Percentiles rank a stretch among this genome's conserved stretches.
phyloP scores from a whole-genome alignment of 179 eudicot genomes.

The Spergularia azorica region DNA sequence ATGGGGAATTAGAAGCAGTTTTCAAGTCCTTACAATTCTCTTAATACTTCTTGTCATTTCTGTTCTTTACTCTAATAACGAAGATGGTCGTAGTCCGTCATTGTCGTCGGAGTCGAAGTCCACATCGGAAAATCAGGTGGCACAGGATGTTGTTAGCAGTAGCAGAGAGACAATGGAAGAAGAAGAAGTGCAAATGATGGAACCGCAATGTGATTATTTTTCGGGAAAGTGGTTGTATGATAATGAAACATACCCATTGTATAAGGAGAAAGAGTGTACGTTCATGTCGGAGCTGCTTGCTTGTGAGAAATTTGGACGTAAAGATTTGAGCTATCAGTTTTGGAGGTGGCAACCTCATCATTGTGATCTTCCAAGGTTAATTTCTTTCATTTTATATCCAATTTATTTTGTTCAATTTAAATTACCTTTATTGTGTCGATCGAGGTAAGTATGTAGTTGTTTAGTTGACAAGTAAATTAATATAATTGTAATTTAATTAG shows the following conservation, averaged over 20 bases:
- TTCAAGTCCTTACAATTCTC: constrained; percentile 32
- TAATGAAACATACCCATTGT: constrained; percentile 50
- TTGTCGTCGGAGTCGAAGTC: not conserved
- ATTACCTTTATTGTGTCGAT: no score
- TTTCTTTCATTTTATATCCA: not conserved
- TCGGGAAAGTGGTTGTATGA: constrained; percentile 68
- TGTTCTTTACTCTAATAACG: constrained; percentile 21
- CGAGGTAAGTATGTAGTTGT: no score
- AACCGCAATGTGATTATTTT: constrained; percentile 45
- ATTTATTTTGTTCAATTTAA: no score
- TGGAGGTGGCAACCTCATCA: constrained; percentile 84
- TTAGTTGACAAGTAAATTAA: no score
- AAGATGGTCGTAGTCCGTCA: not conserved
- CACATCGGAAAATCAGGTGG: constrained; percentile 1
- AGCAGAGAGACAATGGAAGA: not conserved
- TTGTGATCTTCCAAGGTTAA: constrained; percentile 78
- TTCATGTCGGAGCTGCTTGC: constrained; percentile 55
- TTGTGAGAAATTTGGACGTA: constrained; percentile 65
- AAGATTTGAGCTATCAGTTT: constrained; percentile 53
- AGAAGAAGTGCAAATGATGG: not conserved
- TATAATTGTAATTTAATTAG: no score
- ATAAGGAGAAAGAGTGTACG: constrained; percentile 53
- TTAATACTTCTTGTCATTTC: constrained; percentile 25
- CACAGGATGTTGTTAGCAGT: not conserved
- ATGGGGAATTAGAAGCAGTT: constrained; percentile 39